Base-by-base conservation (phyloP, 192 early-diverging fungal species). In the Rhizoclosmatium globosum region DNA sequence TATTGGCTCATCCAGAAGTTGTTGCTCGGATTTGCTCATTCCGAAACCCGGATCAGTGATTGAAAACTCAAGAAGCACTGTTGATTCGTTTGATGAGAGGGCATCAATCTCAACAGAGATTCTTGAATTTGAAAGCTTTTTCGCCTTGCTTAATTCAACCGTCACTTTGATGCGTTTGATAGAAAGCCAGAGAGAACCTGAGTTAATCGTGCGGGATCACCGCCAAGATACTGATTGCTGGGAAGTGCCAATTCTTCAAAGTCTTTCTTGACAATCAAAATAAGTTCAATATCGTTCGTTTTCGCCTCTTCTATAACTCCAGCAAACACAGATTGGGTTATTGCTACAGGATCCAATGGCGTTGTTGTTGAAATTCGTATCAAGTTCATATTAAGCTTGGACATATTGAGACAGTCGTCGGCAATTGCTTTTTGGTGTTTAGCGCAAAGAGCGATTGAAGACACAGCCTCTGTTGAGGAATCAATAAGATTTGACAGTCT, bases 141-240 rank as follows among this genome's bases (percentile, higher is more conserved):
- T 38, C 13, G 21, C 19, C 9, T 64, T 45, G 4, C 79, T 74
- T 13, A 79, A 82, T 0, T 76, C 77, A 21, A 86, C 82, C 9
- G 87, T 89, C 59, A 88, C 89, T 76, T 87, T 88, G 23, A 91
- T 71, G 89, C 84, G 76, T 90, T 90, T 6, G 85, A 79, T 9
- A 89, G 78, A 38, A 90, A 60, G 56, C 89, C 87, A 71, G 86
- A 56, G 77, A 84, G 11, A 82, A 79, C 47, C 70, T 91, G 85
- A 15, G 83, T 53, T 48, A 88, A 79, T 47, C 88, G 82, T 44
- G 78, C 79, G 0, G 85, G 84, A 43, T 89, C 90, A 59, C 88
- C 83, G 19, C 82, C 78, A 46, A 90, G 47, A 74, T 86, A 82
- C 4, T 85, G 78, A 23, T 83, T 82, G 53, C 43, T 42, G 4